Evolutionary conservation across 2,329 filamentous ascomycete genomes (phyloP).

Genomic region (Trichoderma asperellum): DNA sequence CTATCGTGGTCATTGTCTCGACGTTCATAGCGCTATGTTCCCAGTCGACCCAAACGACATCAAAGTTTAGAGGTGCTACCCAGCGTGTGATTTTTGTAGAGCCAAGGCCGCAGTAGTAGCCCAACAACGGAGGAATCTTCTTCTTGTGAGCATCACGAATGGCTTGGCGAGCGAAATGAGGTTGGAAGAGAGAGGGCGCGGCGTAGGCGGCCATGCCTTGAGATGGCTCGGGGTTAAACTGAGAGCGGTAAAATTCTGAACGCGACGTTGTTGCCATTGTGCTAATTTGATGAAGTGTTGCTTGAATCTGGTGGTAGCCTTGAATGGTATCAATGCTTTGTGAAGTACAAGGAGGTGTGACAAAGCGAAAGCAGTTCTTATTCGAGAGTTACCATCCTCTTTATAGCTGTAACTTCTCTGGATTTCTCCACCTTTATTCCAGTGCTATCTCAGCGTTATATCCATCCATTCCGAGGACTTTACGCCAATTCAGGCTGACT

Average conservation of each 20-base stretch:
- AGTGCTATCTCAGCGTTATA: neutral
- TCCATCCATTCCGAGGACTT: neutral
- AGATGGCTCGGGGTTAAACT: neutral
- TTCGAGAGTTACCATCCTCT: neutral
- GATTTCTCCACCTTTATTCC: neutral
- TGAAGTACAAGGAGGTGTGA: neutral
- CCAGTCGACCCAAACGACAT: slow-evolving; percentile 53
- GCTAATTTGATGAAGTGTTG: neutral
- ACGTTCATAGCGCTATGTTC: slow-evolving; percentile 51
- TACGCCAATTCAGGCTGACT: neutral
- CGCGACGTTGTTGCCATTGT: neutral
- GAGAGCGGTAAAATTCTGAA: neutral
- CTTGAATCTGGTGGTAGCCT: neutral
- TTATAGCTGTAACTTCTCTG: neutral
- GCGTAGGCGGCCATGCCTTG: slow-evolving; percentile 25
- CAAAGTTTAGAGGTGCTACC: slow-evolving; percentile 49
- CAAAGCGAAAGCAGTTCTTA: neutral
- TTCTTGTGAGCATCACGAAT: slow-evolving; percentile 51
- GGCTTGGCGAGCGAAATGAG: slow-evolving; percentile 49
- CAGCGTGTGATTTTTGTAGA: slow-evolving; percentile 47
- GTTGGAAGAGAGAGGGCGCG: slow-evolving; percentile 52
- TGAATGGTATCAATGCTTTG: neutral
- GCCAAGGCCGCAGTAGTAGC: slow-evolving; percentile 48
- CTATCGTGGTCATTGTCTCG: slow-evolving; percentile 56
- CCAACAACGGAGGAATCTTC: slow-evolving; percentile 50